Evolutionary conservation across 768 basidiomycete genomes (phyloP), one percentile per base, ranked within the genome.

Genomic region (Russula emetica): DNA sequence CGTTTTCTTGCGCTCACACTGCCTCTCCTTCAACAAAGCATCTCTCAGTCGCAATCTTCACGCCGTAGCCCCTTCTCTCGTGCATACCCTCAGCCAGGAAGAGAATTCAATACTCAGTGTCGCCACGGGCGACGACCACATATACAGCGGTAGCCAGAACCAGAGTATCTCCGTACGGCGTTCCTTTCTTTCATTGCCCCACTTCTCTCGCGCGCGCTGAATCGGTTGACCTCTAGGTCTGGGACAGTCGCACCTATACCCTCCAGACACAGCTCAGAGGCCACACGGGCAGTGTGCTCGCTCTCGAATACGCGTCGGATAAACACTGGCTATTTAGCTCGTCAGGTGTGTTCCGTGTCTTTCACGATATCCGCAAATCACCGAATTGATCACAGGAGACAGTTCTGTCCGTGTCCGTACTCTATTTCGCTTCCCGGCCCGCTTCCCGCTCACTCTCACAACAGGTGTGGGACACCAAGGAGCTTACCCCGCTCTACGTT

Each of bases 271-370:
- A 83, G 16, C 79, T 96, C 13, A 77, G 81, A 20, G 94, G 94
- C 3, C 94, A 96, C 72, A 87, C 86, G 0, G 92, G 89, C 8
- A 91, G 90, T 66, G 86, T 97, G 2, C 79, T 97, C 24, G 86
- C 87, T 10, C 77, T 97, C 53, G 87, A 89, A 69, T 83, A 89
- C 66, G 88, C 87, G 8, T 75, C 82, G 59, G 87, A 90, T 60
- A 87, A 85, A 70, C 78, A 82, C 52, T 96, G 94, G 94, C 72
- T 97, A 30, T 90, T 97, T 71, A 96, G 94, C 67, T 87, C 92
- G 5, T 94, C 92, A 52, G 90, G 93, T 90, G 72, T 63, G 81
- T 59, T 40, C 28, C 45, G 14, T 8, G 3, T 13, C n/a, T 32
- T 16, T 2, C 44, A 18, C 13, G 28, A 6, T 26, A 45, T 44